A percentile compares a stretch with the other conserved stretches of the same genome.
Conservation (phyloP, 2,329 filamentous ascomycete species). For the Cladophialophora psammophila region DNA sequence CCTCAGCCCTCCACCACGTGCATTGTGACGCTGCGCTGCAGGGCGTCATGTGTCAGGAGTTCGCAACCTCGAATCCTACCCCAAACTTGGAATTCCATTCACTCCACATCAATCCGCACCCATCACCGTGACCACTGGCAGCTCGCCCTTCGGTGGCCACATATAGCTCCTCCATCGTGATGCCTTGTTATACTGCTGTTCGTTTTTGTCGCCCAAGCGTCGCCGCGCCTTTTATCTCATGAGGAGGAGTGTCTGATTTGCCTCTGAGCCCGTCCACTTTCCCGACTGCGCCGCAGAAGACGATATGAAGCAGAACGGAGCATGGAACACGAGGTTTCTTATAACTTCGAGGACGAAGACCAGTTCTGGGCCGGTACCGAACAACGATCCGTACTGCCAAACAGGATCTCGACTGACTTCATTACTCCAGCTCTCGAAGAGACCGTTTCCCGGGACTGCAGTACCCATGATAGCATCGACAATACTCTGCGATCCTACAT, state of each 20-base stretch:
- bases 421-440: slow-evolving; percentile 67
- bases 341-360: slow-evolving; percentile 77
- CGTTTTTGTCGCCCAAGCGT: slow-evolving; percentile 8
- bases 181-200: slow-evolving; percentile 6
- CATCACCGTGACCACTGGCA: not conserved
- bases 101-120: slow-evolving; percentile 14
- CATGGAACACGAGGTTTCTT: slow-evolving; percentile 70
- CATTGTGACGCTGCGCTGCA: slow-evolving; percentile 1
- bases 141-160: not conserved
- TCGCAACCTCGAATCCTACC: slow-evolving; percentile 8
- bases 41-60: not conserved
- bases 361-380: slow-evolving; percentile 86
- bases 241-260: slow-evolving; percentile 26
- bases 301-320: slow-evolving; percentile 51
- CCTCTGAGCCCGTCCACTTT: not conserved
- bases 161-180: not conserved
- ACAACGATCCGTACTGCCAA: not conserved
- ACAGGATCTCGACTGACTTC: slow-evolving; percentile 8
- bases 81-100: slow-evolving; percentile 6
- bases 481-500: slow-evolving; percentile 86
- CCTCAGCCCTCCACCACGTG: not conserved
- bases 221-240: slow-evolving; percentile 21
- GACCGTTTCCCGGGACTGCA: slow-evolving; percentile 66
- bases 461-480: slow-evolving; percentile 75
- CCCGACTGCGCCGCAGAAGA: slow-evolving; percentile 40